phyloP scores from a whole-genome alignment of 441 rosid species.

The Mallotus repandus region DNA sequence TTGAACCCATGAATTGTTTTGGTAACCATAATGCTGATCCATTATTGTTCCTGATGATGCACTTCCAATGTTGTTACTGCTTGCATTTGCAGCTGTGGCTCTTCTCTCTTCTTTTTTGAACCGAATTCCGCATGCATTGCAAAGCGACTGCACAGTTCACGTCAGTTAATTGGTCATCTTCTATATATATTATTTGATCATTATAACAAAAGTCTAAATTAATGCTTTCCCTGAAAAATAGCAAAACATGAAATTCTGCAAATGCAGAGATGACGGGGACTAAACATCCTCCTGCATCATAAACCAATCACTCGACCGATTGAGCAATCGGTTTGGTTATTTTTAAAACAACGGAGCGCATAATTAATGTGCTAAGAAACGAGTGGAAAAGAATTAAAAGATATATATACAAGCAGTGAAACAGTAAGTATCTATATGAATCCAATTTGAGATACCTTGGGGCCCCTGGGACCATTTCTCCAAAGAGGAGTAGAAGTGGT shows the following conservation, averaged over 20 bases:
- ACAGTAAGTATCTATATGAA: neutral
- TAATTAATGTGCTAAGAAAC: too few species aligned
- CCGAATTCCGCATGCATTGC: constrained; percentile 99
- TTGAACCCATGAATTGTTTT: constrained; percentile 52
- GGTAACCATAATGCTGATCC: constrained; percentile 43
- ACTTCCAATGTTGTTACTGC: constrained; percentile 15
- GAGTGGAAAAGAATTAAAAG: too few species aligned
- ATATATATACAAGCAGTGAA: too few species aligned
- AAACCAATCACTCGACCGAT: too few species aligned
- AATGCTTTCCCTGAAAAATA: too few species aligned
- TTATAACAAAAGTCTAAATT: too few species aligned
- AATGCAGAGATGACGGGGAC: too few species aligned
- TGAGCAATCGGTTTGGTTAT: too few species aligned
- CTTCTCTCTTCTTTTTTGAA: constrained; percentile 98
- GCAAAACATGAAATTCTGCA: too few species aligned
- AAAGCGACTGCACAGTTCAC: constrained; percentile 59
- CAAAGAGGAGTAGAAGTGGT: constrained; percentile 97
- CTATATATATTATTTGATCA: too few species aligned
- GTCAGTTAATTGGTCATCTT: neutral
- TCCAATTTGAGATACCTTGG: constrained; percentile 55
- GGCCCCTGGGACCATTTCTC: constrained; percentile 98
- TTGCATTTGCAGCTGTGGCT: constrained; percentile 62
- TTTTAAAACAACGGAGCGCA: too few species aligned
- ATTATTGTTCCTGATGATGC: constrained; percentile 30
- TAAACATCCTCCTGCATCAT: too few species aligned